Conservation (phyloP, 139 green algal genomes). For the Chlorella sp. region DNA sequence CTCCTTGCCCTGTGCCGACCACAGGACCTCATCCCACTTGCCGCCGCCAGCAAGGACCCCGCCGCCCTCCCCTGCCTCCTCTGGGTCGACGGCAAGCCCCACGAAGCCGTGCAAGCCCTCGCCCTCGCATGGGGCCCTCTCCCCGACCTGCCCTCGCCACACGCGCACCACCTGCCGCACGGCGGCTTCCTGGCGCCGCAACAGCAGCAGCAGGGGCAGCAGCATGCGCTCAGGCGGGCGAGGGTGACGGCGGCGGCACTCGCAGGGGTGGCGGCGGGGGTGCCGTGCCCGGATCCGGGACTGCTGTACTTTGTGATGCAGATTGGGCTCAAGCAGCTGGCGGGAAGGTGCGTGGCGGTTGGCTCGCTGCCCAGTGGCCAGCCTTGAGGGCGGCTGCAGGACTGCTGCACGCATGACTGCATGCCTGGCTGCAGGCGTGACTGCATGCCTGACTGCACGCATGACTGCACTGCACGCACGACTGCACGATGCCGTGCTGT, state of each 20-base stretch:
- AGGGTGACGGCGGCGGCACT: not conserved
- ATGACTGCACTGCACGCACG: too few relatives aligned
- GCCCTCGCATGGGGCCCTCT: not conserved
- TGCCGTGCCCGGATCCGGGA: not conserved
- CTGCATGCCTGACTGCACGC: too few relatives aligned
- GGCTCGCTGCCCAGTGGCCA: too few relatives aligned
- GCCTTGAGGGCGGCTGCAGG: too few relatives aligned
- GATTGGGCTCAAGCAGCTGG: not conserved
- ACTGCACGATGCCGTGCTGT: too few relatives aligned
- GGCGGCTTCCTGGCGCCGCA: too few relatives aligned
- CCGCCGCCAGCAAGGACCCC: conserved; percentile 7
- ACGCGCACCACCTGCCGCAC: not conserved
- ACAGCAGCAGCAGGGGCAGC: not conserved
- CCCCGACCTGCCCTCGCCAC: not conserved
- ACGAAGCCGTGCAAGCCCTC: conserved; percentile 6
- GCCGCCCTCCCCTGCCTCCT: conserved; percentile 13
- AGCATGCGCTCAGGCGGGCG: too few relatives aligned
- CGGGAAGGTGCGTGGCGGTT: not conserved
- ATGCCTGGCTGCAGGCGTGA: too few relatives aligned
- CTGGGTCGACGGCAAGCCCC: not conserved
- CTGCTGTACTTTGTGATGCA: not conserved
- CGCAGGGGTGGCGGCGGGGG: not conserved
- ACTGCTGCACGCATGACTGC: too few relatives aligned
- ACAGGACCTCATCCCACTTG: conserved; percentile 23
- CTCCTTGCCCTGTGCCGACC: conserved; percentile 3